A percentile compares a stretch with the other conserved stretches of the same genome.
Conservation (phyloP, 805 yeast species). For the Lipomyces spencermartinsiae region DNA sequence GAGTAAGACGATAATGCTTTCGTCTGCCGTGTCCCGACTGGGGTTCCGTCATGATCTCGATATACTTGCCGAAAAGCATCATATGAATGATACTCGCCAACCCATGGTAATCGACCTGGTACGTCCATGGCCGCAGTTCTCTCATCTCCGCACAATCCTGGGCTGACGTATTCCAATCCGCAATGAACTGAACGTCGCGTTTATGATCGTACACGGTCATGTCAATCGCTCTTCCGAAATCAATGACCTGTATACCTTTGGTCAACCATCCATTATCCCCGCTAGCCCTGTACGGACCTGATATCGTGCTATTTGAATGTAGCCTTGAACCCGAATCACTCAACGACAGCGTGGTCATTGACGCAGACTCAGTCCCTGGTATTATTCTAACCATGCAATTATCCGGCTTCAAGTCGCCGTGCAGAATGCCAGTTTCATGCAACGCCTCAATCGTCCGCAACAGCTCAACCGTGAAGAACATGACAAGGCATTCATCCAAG, state of each 20-base stretch:
- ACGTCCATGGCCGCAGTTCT: conserved; percentile 67
- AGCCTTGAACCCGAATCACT: conserved; percentile 4
- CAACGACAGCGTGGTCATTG: conserved; percentile 30
- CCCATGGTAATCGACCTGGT: conserved; percentile 84
- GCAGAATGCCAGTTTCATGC: conserved; percentile 73
- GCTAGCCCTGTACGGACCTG: conserved; percentile 44
- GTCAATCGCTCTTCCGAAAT: conserved; percentile 84
- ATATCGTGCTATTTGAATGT: not conserved
- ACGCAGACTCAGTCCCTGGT: conserved; percentile 30
- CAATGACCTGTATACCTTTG: conserved; percentile 70
- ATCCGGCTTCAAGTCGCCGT: conserved; percentile 86
- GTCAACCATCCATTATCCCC: conserved; percentile 56
- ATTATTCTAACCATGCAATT: conserved; percentile 77
- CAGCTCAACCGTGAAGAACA: conserved; percentile 70
- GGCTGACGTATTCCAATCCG: conserved; percentile 65
- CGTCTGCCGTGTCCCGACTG: conserved; percentile 20
- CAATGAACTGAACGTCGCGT: conserved; percentile 57
- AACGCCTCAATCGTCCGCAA: conserved; percentile 62
- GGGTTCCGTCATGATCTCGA: conserved; percentile 47
- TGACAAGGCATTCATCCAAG: conserved; percentile 64
- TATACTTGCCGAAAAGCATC: conserved; percentile 71
- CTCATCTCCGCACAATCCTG: conserved; percentile 79
- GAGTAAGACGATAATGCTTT: conserved; percentile 48
- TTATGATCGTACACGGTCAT: conserved; percentile 57
- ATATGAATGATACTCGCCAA: conserved; percentile 76